Evolutionary conservation across 2,329 filamentous ascomycete species (phyloP).

Genomic region (Chaetoscypha palmicola): DNA sequence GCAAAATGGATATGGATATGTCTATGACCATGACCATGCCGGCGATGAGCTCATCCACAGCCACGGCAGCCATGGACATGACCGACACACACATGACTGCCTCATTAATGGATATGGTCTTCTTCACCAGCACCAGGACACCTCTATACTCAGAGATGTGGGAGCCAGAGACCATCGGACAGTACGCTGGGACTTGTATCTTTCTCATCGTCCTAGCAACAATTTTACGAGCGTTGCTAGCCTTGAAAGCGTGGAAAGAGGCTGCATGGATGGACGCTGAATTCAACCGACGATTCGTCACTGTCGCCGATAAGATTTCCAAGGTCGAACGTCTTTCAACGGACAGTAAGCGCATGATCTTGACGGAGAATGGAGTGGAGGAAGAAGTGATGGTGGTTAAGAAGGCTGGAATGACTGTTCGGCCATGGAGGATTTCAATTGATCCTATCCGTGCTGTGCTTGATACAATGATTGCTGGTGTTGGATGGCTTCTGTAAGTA

Average conservation of each 20-base stretch:
- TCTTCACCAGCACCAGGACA: slow-evolving; percentile 57
- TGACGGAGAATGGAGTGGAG: slow-evolving; percentile 72
- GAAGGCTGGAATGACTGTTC: slow-evolving; percentile 42
- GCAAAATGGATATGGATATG: too few relatives aligned
- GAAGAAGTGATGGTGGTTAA: slow-evolving; percentile 71
- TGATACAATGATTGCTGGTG: slow-evolving; percentile 64
- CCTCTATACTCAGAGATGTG: slow-evolving; percentile 62
- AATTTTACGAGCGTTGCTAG: slow-evolving; percentile 63
- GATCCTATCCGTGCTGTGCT: slow-evolving; percentile 68
- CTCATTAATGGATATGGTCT: slow-evolving; percentile 48
- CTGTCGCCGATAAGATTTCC: slow-evolving; percentile 54
- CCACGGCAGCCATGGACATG: slow-evolving; percentile 6
- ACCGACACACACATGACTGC: slow-evolving; percentile 26
- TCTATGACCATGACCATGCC: too few relatives aligned
- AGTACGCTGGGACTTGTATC: slow-evolving; percentile 85
- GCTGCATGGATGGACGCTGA: slow-evolving; percentile 63
- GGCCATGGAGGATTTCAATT: slow-evolving; percentile 76
- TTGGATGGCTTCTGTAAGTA: slow-evolving; percentile 81
- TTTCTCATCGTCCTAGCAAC: slow-evolving; percentile 75
- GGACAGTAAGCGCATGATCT: slow-evolving; percentile 56
- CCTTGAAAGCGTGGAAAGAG: slow-evolving; percentile 59
- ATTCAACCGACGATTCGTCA: slow-evolving; percentile 67
- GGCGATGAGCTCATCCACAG: too few relatives aligned
- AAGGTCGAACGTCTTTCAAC: slow-evolving; percentile 31
- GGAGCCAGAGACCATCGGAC: slow-evolving; percentile 62